These are phyloP conservation scores for Penicillium salamii DNA, from an alignment of 495 filamentous ascomycete genomes.

Conservation along the genomic window DNA sequence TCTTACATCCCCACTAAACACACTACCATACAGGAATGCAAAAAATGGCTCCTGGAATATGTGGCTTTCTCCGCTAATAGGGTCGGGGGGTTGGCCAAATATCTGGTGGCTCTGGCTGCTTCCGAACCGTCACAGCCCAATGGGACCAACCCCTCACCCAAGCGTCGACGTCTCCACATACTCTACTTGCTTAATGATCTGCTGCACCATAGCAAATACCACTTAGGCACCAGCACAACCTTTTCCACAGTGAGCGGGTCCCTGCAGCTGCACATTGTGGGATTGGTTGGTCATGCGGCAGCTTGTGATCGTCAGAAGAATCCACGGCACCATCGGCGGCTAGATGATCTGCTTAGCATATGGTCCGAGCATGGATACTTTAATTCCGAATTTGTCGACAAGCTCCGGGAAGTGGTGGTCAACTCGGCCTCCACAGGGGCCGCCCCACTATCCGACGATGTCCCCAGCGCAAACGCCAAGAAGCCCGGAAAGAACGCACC, in stretches of 20 bases:
- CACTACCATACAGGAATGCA: slow-evolving; percentile 67
- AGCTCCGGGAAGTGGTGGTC: slow-evolving; percentile 57
- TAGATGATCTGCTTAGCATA: slow-evolving; percentile 64
- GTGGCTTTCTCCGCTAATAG: slow-evolving; percentile 66
- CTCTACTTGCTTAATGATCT: slow-evolving; percentile 83
- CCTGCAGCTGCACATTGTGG: slow-evolving; percentile 58
- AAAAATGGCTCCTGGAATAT: slow-evolving; percentile 76
- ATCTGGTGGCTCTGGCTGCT: slow-evolving; percentile 63
- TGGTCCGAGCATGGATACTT: slow-evolving; percentile 75
- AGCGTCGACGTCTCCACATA: slow-evolving; percentile 70
- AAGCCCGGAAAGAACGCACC: slow-evolving; percentile 53
- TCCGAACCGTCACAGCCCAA: slow-evolving; percentile 45
- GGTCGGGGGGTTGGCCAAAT: slow-evolving; percentile 68
- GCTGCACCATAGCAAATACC: slow-evolving; percentile 73
- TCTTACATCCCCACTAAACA: slow-evolving; percentile 44
- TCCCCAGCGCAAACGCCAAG: slow-evolving; percentile 20
- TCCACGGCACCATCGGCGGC: slow-evolving; percentile 63
- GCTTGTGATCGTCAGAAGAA: slow-evolving; percentile 55
- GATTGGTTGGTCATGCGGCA: slow-evolving; percentile 60
- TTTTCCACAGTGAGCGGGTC: slow-evolving; percentile 56
- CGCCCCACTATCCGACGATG: slow-evolving; percentile 19
- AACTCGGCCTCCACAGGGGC: slow-evolving; percentile 34
- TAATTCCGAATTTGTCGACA: slow-evolving; percentile 50
- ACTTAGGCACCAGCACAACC: slow-evolving; percentile 37
- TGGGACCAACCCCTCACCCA: slow-evolving; percentile 49